Evolutionary conservation across 768 basidiomycete species (phyloP), one percentile per base, ranked within the genome.

Genomic region (Pleurotus platypus): DNA sequence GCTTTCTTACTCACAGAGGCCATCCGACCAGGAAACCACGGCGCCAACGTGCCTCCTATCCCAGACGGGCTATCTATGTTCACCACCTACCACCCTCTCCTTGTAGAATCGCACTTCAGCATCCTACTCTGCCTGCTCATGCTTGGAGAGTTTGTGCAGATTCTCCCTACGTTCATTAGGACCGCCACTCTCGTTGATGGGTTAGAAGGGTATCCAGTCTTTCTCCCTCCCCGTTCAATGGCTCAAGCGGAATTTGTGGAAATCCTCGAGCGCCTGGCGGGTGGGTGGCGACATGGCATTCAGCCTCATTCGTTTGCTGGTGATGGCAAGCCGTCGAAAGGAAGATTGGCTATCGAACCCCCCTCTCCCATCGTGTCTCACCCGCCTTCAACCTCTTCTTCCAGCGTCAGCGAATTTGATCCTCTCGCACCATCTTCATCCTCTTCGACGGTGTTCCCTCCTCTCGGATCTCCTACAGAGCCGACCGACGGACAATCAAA

Each of bases 221-320:
- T 95, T 70, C 74, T 92, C 0, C 90, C 91, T 7, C 90, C 93
- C 12, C 78, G 93, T 30, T 92, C 90, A 11, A 91, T 94, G 87
- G 85, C 88, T 0, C 93, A 95, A 65, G 91, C 91, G 8, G 92
- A 94, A 71, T 94, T 93, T 62, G 75, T 92, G 57, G 93, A 95
- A 69, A 78, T 91, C 6, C 75, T 94, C 57, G 92, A 94, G 63
- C 82, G 93, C 8, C 82, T 95, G 43, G 86, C 89, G 0, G 71
- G 78, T 7, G 87, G 90, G 0, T 95, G 93, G 93, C 78, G 70
- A 57, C 75, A 75, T 18, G 91, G 90, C 5, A 68, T 80, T 11
- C 79, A 82, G 58, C 79, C 85, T 1, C 84, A 87, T 70, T 82
- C 83, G 35, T 68, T 69, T 55, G 69, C 70, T 2, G 64, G 68